These are phyloP conservation scores for Alnus rubra DNA, from an alignment of 306 rosid genomes.

Conservation along the genomic window DNA sequence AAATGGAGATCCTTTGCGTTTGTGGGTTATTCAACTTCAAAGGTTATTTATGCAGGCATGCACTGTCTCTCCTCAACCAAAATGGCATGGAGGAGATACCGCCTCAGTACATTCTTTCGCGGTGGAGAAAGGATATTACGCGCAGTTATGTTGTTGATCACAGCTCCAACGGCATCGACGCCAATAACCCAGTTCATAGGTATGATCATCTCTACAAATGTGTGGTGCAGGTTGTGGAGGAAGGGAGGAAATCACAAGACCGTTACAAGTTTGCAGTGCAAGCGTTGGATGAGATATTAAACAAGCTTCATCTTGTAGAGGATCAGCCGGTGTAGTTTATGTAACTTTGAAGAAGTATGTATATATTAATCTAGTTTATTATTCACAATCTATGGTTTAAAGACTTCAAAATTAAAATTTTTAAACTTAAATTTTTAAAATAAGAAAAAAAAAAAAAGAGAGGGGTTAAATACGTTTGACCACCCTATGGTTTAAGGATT, in stretches of 20 bases:
- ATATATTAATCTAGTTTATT: neutral
- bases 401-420: too few species aligned
- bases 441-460: too few species aligned
- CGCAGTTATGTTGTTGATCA: conserved; percentile 49
- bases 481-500: too few species aligned
- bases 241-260: conserved; percentile 62
- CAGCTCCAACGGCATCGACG: conserved; percentile 44
- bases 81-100: conserved; percentile 68
- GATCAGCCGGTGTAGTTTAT: conserved; percentile 22
- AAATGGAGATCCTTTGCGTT: conserved; percentile 58
- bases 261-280: conserved; percentile 41
- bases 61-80: conserved; percentile 55
- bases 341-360: neutral
- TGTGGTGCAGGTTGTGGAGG: conserved; percentile 68
- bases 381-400: too few species aligned
- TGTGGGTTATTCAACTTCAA: conserved; percentile 69
- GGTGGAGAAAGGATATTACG: conserved; percentile 71
- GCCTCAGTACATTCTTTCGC: conserved; percentile 51
- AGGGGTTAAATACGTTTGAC: too few species aligned
- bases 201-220: conserved; percentile 58
- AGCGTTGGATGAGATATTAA: conserved; percentile 52
- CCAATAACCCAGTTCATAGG: conserved; percentile 60
- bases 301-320: conserved; percentile 49
- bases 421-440: too few species aligned
- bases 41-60: conserved; percentile 78